Conservation (phyloP, 2,329 filamentous ascomycete genomes). For the Fusarium veterinarium region DNA sequence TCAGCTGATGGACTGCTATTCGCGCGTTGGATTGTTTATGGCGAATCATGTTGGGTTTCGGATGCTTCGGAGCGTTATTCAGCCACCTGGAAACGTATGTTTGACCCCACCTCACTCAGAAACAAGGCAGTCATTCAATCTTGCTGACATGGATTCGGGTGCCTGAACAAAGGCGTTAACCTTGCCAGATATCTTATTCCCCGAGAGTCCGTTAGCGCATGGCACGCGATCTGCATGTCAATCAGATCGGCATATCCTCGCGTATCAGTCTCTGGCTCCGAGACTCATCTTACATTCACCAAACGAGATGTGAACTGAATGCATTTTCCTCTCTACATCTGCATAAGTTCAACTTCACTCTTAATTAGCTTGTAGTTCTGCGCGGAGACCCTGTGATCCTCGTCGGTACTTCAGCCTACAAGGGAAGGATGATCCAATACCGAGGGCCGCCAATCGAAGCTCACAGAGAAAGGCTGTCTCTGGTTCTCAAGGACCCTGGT, state of each 20-base stretch:
- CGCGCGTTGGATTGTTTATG: not conserved
- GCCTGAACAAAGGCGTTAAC: not conserved
- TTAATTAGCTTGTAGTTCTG: fast-evolving
- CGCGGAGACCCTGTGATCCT: too few relatives aligned
- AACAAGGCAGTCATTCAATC: not conserved
- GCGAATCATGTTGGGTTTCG: slow-evolving; percentile 6
- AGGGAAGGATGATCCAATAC: too few relatives aligned
- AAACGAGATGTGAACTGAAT: not conserved
- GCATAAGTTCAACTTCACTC: fast-evolving
- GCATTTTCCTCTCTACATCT: fast-evolving
- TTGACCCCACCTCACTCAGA: not conserved
- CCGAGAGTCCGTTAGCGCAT: not conserved
- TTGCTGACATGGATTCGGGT: not conserved
- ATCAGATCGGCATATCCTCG: not conserved
- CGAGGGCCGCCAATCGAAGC: too few relatives aligned
- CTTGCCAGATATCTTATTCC: not conserved
- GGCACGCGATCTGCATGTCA: not conserved
- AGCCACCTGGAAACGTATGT: not conserved
- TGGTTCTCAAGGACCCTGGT: too few relatives aligned
- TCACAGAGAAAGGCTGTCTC: too few relatives aligned
- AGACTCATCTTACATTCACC: not conserved
- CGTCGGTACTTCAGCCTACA: too few relatives aligned
- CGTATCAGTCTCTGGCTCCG: not conserved
- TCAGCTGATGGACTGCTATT: not conserved
- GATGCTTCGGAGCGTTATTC: not conserved